phyloP scores from a whole-genome alignment of 768 basidiomycete species.

The Panaeolus cyanescens region DNA sequence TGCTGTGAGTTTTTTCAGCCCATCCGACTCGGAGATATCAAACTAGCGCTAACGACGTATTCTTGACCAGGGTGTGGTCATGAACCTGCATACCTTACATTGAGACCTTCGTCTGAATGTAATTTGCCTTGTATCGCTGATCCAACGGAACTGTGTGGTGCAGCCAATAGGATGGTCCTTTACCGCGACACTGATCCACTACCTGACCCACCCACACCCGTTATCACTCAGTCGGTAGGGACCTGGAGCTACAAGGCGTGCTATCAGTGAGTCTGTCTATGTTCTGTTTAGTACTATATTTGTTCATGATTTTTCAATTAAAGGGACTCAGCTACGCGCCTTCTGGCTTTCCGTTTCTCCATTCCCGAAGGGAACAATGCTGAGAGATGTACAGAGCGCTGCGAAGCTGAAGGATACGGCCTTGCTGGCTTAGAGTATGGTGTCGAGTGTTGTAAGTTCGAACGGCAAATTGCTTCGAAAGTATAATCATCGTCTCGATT shows the following conservation, averaged over 20 bases:
- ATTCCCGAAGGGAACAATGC: slow-evolving; percentile 49
- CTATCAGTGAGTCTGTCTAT: slow-evolving; percentile 49
- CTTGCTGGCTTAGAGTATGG: slow-evolving; percentile 42
- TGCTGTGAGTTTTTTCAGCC: background rate
- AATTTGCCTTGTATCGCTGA: slow-evolving; percentile 64
- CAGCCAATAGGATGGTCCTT: slow-evolving; percentile 56
- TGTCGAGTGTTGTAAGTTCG: background rate
- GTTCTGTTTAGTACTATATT: slow-evolving; percentile 6
- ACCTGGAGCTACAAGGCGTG: slow-evolving; percentile 73
- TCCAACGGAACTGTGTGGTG: slow-evolving; percentile 60
- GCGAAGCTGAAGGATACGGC: slow-evolving; percentile 52
- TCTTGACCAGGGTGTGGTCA: background rate
- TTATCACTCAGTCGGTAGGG: slow-evolving; percentile 54
- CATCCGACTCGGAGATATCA: no score
- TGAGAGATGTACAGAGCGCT: slow-evolving; percentile 60
- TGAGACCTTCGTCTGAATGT: slow-evolving; percentile 42
- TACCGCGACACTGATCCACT: slow-evolving; percentile 66
- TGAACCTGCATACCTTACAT: background rate
- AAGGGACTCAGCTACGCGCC: slow-evolving; percentile 40
- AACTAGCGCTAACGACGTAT: no score
- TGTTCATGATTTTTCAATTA: background rate
- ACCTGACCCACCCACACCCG: slow-evolving; percentile 37
- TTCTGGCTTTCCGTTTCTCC: slow-evolving; percentile 34
- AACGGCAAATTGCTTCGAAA: slow-evolving; percentile 21
- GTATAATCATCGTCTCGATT: background rate